These are phyloP conservation scores for Aspergillus novofumigatus DNA, from an alignment of 2,329 filamentous ascomycete species.

Conservation along the genomic window DNA sequence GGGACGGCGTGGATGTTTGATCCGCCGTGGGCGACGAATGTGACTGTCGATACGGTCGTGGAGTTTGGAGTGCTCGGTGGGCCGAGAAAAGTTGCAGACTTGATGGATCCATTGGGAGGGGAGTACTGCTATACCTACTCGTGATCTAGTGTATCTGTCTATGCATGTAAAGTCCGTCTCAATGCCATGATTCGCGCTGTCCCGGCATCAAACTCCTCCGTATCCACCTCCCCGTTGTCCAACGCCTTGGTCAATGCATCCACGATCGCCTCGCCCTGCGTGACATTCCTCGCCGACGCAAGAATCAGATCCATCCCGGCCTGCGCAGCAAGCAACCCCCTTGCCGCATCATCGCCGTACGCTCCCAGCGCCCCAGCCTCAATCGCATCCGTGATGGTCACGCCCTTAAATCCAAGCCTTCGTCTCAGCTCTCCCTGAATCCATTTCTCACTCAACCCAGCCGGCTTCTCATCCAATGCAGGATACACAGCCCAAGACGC, in stretches of 20 bases:
- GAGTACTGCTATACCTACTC: slow-evolving; percentile 17
- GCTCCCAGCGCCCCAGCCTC: slow-evolving; percentile 22
- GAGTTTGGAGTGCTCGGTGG: slow-evolving; percentile 16
- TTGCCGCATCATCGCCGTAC: slow-evolving; percentile 20
- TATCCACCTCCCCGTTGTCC: slow-evolving; percentile 12
- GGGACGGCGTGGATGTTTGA: slow-evolving; percentile 16
- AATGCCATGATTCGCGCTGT: slow-evolving; percentile 16
- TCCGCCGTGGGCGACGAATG: slow-evolving; percentile 8
- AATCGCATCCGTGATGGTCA: slow-evolving; percentile 30
- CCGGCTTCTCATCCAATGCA: slow-evolving; percentile 22
- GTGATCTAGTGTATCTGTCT: neutral
- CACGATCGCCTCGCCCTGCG: slow-evolving; percentile 25
- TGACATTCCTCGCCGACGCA: slow-evolving; percentile 23
- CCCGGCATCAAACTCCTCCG: slow-evolving; percentile 10
- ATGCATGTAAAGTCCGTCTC: neutral
- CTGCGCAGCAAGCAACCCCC: slow-evolving; percentile 21
- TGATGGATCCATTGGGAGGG: slow-evolving; percentile 15
- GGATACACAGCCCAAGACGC: slow-evolving; percentile 29
- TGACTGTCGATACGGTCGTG: slow-evolving; percentile 15
- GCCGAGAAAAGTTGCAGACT: slow-evolving; percentile 10
- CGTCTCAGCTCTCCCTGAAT: slow-evolving; percentile 22
- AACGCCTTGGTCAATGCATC: slow-evolving; percentile 17
- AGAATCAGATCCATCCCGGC: slow-evolving; percentile 31
- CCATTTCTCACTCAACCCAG: slow-evolving; percentile 23
- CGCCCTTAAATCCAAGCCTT: slow-evolving; percentile 23